These are phyloP conservation scores for Solanum bulbocastanum DNA, from an alignment of 257 asterid genomes.

Conservation along the genomic window DNA sequence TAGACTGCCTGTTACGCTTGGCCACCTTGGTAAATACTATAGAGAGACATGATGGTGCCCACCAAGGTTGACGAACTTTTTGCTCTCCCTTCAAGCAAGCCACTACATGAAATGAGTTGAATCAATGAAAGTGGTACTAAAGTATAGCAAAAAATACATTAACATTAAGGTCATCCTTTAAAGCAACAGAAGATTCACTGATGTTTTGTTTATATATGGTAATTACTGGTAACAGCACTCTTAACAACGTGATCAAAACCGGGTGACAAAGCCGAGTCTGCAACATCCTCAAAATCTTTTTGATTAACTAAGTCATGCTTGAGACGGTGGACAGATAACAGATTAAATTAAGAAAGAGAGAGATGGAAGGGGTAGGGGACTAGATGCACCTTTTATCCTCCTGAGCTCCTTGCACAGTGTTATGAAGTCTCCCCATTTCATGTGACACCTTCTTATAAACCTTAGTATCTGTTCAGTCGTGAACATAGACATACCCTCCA, in stretches of 20 bases:
- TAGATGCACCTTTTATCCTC: conserved; percentile 77
- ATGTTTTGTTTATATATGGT: neutral
- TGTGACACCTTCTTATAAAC: conserved; percentile 96
- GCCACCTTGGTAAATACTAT: conserved; percentile 56
- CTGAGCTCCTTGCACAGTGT: conserved; percentile 99
- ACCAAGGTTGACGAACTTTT: conserved; percentile 86
- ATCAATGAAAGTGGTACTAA: neutral
- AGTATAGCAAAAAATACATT: neutral
- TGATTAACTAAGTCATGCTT: neutral
- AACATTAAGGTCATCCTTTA: neutral
- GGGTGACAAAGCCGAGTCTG: neutral
- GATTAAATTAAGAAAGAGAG: neutral
- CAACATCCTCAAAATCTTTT: neutral
- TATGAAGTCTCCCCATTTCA: conserved; percentile 99
- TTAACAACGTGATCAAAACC: no score
- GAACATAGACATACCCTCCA: conserved; percentile 99
- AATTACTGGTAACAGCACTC: neutral
- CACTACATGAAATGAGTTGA: conserved; percentile 28
- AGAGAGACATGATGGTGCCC: conserved; percentile 89
- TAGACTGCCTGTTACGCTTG: conserved; percentile 78
- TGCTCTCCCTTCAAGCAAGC: conserved; percentile 99
- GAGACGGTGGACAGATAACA: neutral
- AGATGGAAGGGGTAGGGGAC: neutral
- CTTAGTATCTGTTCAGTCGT: conserved; percentile 98
- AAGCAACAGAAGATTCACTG: neutral